Evolutionary conservation across 2,329 filamentous ascomycete genomes (phyloP).

Genomic region (Nemania serpens): DNA sequence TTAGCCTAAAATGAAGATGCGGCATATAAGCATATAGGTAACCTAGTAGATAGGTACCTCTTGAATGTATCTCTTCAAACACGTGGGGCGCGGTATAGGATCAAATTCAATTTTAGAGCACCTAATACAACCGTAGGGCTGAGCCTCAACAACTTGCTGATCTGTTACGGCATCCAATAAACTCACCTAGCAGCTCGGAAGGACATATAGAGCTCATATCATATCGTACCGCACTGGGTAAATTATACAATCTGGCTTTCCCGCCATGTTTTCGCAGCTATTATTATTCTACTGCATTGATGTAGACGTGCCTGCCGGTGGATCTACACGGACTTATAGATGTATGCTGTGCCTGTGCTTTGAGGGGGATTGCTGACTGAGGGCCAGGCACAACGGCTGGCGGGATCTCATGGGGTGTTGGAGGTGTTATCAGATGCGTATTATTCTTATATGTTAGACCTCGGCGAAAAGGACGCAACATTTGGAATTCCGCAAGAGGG

Average conservation of each 20-base stretch:
- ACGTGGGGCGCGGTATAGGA: constrained; percentile 6
- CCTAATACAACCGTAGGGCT: neutral
- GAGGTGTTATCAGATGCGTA: neutral
- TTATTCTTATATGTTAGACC: constrained; percentile 8
- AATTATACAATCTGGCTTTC: neutral
- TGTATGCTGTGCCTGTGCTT: neutral
- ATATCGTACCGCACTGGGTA: too few relatives aligned
- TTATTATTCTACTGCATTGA: neutral
- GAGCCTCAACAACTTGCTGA: neutral
- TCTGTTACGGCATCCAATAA: neutral
- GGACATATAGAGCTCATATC: too few relatives aligned
- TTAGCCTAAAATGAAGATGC: constrained; percentile 11
- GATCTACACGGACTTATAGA: neutral
- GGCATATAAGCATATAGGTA: neutral
- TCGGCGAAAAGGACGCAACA: neutral
- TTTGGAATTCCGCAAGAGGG: constrained; percentile 10
- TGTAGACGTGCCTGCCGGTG: neutral
- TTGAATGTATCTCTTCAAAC: constrained; percentile 1
- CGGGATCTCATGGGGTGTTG: neutral
- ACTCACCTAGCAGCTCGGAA: too few relatives aligned
- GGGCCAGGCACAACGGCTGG: too few relatives aligned
- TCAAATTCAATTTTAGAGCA: neutral
- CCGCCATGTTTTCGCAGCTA: neutral
- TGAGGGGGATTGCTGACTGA: neutral
- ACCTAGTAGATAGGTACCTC: too few relatives aligned